phyloP scores from a whole-genome alignment of 225 moss, liverwort and hornwort genomes.

The Polytrichum formosum region DNA sequence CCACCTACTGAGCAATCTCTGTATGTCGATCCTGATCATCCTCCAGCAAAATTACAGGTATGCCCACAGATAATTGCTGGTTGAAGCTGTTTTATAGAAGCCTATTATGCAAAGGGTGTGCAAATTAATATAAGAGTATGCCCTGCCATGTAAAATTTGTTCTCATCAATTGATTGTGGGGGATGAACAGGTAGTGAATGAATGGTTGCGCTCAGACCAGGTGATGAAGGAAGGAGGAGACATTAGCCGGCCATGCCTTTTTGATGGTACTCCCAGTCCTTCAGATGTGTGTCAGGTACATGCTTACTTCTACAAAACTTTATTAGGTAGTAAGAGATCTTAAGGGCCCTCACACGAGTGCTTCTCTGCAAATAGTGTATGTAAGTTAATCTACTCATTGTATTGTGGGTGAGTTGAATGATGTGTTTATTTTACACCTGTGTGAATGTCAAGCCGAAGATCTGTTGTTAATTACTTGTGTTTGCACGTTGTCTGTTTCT shows the following conservation, averaged over 20 bases:
- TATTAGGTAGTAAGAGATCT: too few species aligned
- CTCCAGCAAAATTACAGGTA: constrained; percentile 59
- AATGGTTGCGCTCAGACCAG: constrained; percentile 55
- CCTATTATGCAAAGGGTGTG: too few species aligned
- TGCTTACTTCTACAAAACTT: not conserved
- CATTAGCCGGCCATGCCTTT: constrained; percentile 42
- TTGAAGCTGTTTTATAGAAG: not conserved
- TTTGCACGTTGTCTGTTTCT: not conserved
- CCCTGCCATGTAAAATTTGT: not conserved
- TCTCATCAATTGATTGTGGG: not conserved
- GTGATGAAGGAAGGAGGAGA: constrained; percentile 34
- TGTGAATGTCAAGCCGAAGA: not conserved
- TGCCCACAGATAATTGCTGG: not conserved
- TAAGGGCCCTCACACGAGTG: too few species aligned
- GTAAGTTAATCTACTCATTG: not conserved
- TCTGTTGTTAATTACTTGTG: too few species aligned
- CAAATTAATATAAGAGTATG: too few species aligned
- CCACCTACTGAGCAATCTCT: constrained; percentile 56
- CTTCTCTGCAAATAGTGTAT: too few species aligned
- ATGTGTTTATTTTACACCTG: not conserved
- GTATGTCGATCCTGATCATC: constrained; percentile 56
- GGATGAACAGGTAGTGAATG: constrained; percentile 46
- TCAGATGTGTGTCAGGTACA: constrained; percentile 72
- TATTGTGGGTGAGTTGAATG: not conserved
- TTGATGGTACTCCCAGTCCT: constrained; percentile 55